A percentile compares a stretch with the other conserved stretches of the same genome.
Evolutionary conservation across 177 flowering plant genomes (phyloP).

Genomic region (Tripterygium wilfordii): DNA sequence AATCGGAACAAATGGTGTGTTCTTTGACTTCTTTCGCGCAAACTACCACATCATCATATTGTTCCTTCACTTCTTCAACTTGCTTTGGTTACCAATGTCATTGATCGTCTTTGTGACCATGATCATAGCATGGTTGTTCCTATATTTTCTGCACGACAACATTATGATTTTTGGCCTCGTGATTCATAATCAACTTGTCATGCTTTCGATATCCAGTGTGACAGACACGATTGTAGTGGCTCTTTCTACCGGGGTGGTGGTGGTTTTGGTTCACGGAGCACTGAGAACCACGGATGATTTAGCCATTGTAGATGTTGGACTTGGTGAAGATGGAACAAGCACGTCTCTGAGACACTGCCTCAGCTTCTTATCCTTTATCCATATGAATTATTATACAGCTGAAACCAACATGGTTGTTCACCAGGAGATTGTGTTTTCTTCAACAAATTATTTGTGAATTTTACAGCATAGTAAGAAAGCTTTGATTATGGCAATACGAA

Average conservation of each 20-base stretch:
- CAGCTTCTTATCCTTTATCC: slow-evolving; percentile 12
- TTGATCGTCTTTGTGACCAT: slow-evolving; percentile 38
- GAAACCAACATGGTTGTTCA: no score
- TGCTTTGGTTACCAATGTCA: slow-evolving; percentile 52
- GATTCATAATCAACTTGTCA: slow-evolving; percentile 34
- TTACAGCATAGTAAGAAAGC: no score
- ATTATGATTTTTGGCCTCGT: slow-evolving; percentile 18
- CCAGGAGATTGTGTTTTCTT: no score
- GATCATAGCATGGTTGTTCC: slow-evolving; percentile 45
- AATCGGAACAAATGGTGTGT: slow-evolving; percentile 24
- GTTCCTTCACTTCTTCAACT: slow-evolving; percentile 35
- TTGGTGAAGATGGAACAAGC: not conserved
- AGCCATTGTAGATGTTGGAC: slow-evolving; percentile 11
- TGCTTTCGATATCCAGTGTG: slow-evolving; percentile 35
- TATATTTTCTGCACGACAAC: slow-evolving; percentile 48
- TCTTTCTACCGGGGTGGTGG: slow-evolving; percentile 23
- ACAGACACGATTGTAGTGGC: slow-evolving; percentile 29
- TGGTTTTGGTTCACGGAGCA: slow-evolving; percentile 31
- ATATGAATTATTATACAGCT: no score
- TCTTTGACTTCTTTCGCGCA: slow-evolving; percentile 35
- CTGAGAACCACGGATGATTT: slow-evolving; percentile 46
- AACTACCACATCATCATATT: slow-evolving; percentile 43
- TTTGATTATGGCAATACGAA: no score
- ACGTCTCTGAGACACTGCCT: slow-evolving; percentile 14
- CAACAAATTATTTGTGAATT: no score